A percentile compares a stretch with the other conserved stretches of the same genome.
phyloP scores from a whole-genome alignment of 148 eudicot genomes.

The Rhododendron vialii region DNA sequence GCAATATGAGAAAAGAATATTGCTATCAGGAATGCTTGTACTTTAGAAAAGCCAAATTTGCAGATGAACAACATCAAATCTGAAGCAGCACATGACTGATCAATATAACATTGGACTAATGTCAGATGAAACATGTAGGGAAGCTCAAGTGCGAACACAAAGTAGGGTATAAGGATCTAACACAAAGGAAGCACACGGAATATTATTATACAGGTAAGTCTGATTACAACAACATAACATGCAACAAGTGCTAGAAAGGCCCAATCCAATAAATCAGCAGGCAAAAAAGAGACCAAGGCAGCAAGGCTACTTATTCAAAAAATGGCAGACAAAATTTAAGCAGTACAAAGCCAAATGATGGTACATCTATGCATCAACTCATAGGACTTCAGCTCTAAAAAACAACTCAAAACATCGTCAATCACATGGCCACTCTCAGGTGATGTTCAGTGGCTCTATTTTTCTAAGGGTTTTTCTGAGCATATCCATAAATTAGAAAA shows the following conservation, averaged over 20 bases:
- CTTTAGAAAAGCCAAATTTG: background rate
- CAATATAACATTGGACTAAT: background rate
- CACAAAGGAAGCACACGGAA: background rate
- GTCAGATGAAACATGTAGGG: background rate
- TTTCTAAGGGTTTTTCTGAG: background rate
- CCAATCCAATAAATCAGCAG: background rate
- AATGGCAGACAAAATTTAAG: background rate
- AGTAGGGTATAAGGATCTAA: background rate
- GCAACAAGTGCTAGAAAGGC: background rate
- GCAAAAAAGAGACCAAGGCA: background rate
- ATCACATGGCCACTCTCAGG: background rate
- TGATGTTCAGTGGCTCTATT: background rate
- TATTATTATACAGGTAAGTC: background rate
- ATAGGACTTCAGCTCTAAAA: background rate
- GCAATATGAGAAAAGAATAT: background rate
- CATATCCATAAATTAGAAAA: background rate
- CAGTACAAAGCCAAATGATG: background rate
- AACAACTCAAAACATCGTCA: background rate
- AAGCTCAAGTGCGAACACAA: background rate
- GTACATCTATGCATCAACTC: background rate
- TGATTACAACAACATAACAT: background rate
- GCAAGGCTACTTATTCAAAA: background rate
- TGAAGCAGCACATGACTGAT: background rate
- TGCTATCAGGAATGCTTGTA: background rate
- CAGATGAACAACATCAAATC: background rate